Conservation (phyloP, 306 rosid species). For the Fragaria nilgerrensis region DNA sequence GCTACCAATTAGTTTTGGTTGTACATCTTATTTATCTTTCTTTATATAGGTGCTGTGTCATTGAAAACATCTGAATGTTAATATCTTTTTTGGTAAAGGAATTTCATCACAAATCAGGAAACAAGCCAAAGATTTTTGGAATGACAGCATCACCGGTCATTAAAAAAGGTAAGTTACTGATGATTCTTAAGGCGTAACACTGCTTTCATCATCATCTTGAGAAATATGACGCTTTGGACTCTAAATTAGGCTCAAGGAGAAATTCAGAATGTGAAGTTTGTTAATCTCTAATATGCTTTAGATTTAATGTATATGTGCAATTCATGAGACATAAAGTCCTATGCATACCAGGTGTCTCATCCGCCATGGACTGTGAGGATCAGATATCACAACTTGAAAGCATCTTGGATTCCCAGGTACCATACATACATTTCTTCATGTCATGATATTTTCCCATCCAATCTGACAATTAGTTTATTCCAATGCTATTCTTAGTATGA, state of each 20-base stretch:
- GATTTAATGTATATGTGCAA: background rate
- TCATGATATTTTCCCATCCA: slow-evolving; percentile 9
- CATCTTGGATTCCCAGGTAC: slow-evolving; percentile 69
- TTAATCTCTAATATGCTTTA: background rate
- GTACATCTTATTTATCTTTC: background rate
- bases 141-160: slow-evolving; percentile 91
- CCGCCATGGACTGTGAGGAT: slow-evolving; percentile 55
- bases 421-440: background rate
- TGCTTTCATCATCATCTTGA: background rate
- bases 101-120: slow-evolving; percentile 63
- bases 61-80: background rate
- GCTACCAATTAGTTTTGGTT: slow-evolving; percentile 2
- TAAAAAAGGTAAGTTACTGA: slow-evolving; percentile 54
- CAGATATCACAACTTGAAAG: slow-evolving; percentile 76
- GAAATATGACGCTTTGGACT: background rate
- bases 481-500: background rate
- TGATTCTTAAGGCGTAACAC: background rate
- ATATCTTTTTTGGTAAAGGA: slow-evolving; percentile 46
- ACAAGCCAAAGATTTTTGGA: slow-evolving; percentile 83
- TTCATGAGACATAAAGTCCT: background rate
- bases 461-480: background rate
- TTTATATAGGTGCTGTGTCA: background rate
- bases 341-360: slow-evolving; percentile 55
- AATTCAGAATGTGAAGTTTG: background rate
- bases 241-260: background rate